Base-by-base conservation (phyloP, 1,139 yeast genomes). In the Kluyveromyces marxianus region DNA sequence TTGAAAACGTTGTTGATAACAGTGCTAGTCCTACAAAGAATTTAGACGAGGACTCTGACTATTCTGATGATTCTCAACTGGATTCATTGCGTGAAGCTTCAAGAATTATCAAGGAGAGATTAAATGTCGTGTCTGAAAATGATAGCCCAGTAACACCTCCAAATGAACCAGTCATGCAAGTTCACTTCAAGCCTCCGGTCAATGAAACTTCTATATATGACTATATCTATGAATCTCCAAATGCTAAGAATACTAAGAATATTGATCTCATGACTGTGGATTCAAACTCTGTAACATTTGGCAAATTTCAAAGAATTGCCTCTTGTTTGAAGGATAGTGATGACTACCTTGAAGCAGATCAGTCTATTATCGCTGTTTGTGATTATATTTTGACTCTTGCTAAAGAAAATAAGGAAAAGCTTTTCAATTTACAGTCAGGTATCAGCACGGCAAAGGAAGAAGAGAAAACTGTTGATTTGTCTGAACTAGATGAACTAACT, bases 231-330 rank as follows among this genome's bases (percentile, higher is more conserved):
- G 47, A 44, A 26, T 39, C 44, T 25, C 47, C 47, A 10, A 44
- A 44, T 25, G 44, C 47, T 8, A 44, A 44, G 28, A 44, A 44
- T 33, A 34, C 43, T 27, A 44, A 41, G 25, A 34, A 42, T 10
- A 44, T 51, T 35, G 57, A 53, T 42, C 41, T 44, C 4, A 46
- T 52, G 24, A 38, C 44, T 41, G 36, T 54, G n/a, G 50, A 52
- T 35, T 48, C 44, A 26, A 38, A 48, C 26, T 54, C 56, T 2
- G 48, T 45, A 24, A 48, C 55, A 2, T 53, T 48, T 28, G 46
- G 47, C 24, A 54, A 54, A 32, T 46, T 53, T 37, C 44, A 49
- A 29, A 41, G 33, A 36, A 44, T 42, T 8, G 38, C 47, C 5
- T 35, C 41, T 7, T 36, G 48, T 7, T 38, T 49, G 37, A 39